A percentile compares a stretch with the other conserved stretches of the same genome.
phyloP scores from a whole-genome alignment of 768 basidiomycete genomes.

The Leccinum aurantiacum region DNA sequence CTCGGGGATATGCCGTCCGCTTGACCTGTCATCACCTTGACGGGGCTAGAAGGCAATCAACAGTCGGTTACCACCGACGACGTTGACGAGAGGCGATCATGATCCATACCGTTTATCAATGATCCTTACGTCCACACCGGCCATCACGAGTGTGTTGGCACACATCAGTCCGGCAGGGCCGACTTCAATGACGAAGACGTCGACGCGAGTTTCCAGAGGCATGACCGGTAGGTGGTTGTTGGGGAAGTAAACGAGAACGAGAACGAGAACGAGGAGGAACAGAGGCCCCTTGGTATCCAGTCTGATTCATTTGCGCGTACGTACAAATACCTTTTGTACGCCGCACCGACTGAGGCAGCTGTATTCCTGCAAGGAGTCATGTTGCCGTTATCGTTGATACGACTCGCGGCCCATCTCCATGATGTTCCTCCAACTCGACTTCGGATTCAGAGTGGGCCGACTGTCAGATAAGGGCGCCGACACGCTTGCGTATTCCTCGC shows the following conservation, averaged over 20 bases:
- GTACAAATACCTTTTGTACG: not conserved
- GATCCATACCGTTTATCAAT: slow-evolving; percentile 36
- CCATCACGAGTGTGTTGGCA: slow-evolving; percentile 49
- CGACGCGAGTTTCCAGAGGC: slow-evolving; percentile 34
- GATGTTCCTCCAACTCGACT: not conserved
- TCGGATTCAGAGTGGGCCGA: not conserved
- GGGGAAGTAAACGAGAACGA: not conserved
- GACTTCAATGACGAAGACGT: slow-evolving; percentile 51
- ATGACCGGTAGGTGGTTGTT: slow-evolving; percentile 9
- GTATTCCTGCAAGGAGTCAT: not conserved
- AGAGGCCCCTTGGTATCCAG: not conserved
- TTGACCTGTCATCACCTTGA: slow-evolving; percentile 45
- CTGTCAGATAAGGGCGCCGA: not conserved
- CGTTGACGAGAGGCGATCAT: not conserved
- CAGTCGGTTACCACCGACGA: not conserved
- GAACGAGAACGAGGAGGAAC: not conserved
- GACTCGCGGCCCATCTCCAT: not conserved
- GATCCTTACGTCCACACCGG: slow-evolving; percentile 45
- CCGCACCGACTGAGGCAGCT: not conserved
- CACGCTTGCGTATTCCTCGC: not conserved
- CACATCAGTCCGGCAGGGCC: slow-evolving; percentile 67
- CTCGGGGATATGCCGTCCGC: slow-evolving; percentile 58
- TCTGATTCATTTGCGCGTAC: not conserved
- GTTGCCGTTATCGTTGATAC: not conserved
- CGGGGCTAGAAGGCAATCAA: slow-evolving; percentile 32